Evolutionary conservation across 108 stramenopile species (phyloP), one percentile per base, ranked within the genome.

Genomic region (Cyclostephanos tholiformis): DNA sequence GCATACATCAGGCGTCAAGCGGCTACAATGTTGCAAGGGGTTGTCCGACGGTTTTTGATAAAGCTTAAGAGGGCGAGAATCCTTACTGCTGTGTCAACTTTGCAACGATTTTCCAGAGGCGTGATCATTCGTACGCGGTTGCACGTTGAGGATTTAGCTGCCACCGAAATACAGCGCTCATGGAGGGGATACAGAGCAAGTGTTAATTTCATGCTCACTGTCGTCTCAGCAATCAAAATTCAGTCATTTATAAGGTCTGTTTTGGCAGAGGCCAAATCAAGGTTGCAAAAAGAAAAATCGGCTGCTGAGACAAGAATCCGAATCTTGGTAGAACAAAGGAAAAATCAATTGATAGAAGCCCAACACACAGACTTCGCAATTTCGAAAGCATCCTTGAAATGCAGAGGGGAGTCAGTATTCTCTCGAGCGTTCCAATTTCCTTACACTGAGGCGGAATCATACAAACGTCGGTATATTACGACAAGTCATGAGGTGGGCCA

Each of bases 141-240:
- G 11, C 60, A 69, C 11, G 29, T 80, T 14, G 13, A 70, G 29
- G 59, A 81, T 12, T 76, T 84, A 68, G 91, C 91, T 11, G 88
- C 92, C 7, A 68, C 66, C 6, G 81, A 88, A 71, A 88, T 93
- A 41, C 92, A 93, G 66, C 65, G 89, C 29, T 49, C 81, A 14
- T 93, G 89, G 89, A 76, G 92, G 53, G 88, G 92, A 10, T 85
- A 84, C 51, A 49, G 36, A n/a, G 44, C n/a, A 22, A 67, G 77
- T 35, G 44, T 68, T 4, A 70, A 86, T 30, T 86, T 71, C 58
- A 69, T 78, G 43, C 50, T 81, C 41, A 17, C 7, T 1, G 43
- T 86, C n/a, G 20, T 75, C 30, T 51, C 87, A 12, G 69, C 73
- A 11, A 66, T 88, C 38, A 77, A 63, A 55, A 80, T 89, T 11